Evolutionary conservation across 441 rosid species (phyloP).

Genomic region (Erodium texanum): DNA sequence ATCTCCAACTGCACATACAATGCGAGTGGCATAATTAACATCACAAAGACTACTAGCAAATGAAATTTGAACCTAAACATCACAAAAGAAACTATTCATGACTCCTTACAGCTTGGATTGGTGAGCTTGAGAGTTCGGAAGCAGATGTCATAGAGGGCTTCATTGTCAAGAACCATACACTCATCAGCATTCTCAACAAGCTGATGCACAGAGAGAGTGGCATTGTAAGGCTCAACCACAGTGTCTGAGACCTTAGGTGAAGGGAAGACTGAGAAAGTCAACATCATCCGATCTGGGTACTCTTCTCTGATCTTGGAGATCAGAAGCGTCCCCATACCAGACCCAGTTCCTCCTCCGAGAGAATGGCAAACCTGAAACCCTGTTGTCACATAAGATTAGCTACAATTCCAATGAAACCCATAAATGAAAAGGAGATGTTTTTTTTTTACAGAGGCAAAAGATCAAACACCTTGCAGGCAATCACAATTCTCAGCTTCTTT

Average conservation of each 20-base stretch:
- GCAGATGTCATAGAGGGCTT: slow-evolving; percentile 45
- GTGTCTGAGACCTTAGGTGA: neutral
- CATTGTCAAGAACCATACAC: neutral
- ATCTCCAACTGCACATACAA: slow-evolving; percentile 37
- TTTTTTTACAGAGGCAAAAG: too few species aligned
- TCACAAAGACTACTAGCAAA: too few species aligned
- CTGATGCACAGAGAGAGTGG: neutral
- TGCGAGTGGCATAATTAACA: slow-evolving; percentile 8
- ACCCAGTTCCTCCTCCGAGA: neutral
- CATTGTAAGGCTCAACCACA: neutral
- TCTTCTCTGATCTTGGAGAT: neutral
- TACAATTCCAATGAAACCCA: too few species aligned
- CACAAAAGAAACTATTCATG: neutral
- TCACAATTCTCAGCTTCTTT: slow-evolving; percentile 47
- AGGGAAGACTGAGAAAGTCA: neutral
- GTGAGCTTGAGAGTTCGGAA: slow-evolving; percentile 58
- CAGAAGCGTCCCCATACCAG: neutral
- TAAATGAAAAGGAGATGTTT: too few species aligned
- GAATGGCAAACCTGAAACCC: neutral
- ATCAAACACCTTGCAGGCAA: slow-evolving; percentile 34
- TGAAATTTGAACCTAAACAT: too few species aligned
- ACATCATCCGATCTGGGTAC: neutral
- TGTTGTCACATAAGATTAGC: too few species aligned
- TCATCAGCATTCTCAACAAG: neutral
- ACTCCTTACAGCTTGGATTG: slow-evolving; percentile 44